A percentile compares a stretch with the other conserved stretches of the same genome.
These are phyloP conservation scores for Bipolaris sorokiniana DNA, from an alignment of 2,329 filamentous ascomycete species.

Conservation along the genomic window DNA sequence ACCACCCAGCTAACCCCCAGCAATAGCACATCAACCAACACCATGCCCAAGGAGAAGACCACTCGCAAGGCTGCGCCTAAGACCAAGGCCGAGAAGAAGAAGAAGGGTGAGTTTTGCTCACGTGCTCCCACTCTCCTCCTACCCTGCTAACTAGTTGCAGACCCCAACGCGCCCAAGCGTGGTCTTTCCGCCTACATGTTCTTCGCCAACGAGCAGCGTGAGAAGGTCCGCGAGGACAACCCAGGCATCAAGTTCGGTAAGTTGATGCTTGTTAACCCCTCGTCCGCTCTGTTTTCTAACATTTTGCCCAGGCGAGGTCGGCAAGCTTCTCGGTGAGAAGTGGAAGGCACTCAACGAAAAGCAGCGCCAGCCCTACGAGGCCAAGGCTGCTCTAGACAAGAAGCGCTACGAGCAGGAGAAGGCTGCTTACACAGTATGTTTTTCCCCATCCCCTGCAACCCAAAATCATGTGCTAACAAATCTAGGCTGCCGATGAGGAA, in stretches of 20 bases:
- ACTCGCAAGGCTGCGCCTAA: constrained; percentile 58
- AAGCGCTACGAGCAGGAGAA: constrained; percentile 99
- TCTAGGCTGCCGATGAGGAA: constrained; percentile 44
- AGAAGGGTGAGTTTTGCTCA: constrained; percentile 65
- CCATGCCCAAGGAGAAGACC: constrained; percentile 72
- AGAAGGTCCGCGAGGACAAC: constrained; percentile 98
- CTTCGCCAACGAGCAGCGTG: constrained; percentile 99
- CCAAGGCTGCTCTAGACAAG: constrained; percentile 96
- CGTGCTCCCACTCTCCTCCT: constrained; percentile 12
- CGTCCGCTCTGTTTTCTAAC: constrained; percentile 23
- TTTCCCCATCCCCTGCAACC: not conserved
- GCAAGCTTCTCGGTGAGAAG: constrained; percentile 96
- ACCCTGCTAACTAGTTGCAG: constrained; percentile 55
- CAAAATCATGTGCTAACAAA: constrained; percentile 19
- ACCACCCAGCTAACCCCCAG: constrained; percentile 17
- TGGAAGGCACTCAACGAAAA: constrained; percentile 97
- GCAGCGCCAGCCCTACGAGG: constrained; percentile 92
- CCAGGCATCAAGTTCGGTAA: constrained; percentile 94
- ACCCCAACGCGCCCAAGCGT: constrained; percentile 98
- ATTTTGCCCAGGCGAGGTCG: constrained; percentile 76
- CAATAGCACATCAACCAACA: constrained; percentile 39
- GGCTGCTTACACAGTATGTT: constrained; percentile 65
- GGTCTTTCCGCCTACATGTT: constrained; percentile 99
- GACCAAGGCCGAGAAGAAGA: constrained; percentile 66
- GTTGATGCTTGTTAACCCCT: constrained; percentile 31